Percentiles rank a stretch among this genome's conserved stretches.
Evolutionary conservation across 257 asterid genomes (phyloP).

Genomic region (Nicotiana attenuata): DNA sequence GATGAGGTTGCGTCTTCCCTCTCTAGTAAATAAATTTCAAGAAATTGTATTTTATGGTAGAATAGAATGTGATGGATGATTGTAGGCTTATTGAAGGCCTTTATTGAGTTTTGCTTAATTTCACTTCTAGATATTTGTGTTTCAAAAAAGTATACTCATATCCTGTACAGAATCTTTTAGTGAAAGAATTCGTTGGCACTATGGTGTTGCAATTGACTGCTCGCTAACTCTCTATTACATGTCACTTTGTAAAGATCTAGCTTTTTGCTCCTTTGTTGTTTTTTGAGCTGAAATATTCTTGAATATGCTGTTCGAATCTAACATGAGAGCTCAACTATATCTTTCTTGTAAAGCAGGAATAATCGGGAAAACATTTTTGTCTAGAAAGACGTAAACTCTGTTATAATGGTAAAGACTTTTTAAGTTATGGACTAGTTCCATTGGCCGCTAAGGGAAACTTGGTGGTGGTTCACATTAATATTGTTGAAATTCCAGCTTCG

Average conservation of each 20-base stretch:
- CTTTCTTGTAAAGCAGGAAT: background rate
- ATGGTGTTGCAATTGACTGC: background rate
- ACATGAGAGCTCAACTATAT: background rate
- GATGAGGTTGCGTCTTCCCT: conserved; percentile 8
- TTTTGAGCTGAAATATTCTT: background rate
- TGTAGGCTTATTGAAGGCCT: background rate
- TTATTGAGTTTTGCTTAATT: background rate
- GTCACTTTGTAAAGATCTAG: background rate
- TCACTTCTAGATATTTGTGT: background rate
- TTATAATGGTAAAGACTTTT: background rate
- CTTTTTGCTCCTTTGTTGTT: background rate
- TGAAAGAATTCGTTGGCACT: background rate
- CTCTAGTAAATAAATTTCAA: background rate
- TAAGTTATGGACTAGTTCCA: background rate
- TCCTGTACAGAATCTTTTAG: background rate
- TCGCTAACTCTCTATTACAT: background rate
- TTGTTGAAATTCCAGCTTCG: background rate
- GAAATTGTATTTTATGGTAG: background rate
- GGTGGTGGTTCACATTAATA: background rate
- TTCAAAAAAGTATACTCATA: background rate
- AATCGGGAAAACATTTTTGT: background rate
- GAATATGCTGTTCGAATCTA: background rate
- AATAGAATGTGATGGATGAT: background rate
- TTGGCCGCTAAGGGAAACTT: background rate
- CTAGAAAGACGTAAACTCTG: background rate